phyloP scores from a whole-genome alignment of 352 stramenopile species.

The Phytopythium mirpurense region DNA sequence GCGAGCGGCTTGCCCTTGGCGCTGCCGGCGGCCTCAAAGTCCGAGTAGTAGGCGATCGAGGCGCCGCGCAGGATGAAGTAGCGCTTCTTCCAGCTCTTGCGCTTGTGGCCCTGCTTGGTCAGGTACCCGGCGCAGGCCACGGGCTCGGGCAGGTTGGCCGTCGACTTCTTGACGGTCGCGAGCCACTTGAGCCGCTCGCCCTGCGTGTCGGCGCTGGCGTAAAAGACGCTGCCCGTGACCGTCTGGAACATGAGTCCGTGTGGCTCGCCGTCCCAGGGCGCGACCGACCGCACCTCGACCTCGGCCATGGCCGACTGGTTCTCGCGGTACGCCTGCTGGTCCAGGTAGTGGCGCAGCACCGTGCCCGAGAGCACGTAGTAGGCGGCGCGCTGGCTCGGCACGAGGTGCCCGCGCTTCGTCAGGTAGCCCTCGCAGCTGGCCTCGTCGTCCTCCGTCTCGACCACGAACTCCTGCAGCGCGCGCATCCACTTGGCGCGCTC shows the following conservation, averaged over 20 bases:
- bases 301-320: slow-evolving; percentile 83
- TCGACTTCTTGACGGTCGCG: slow-evolving; percentile 60
- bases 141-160: slow-evolving; percentile 61
- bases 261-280: slow-evolving; percentile 72
- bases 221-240: slow-evolving; percentile 80
- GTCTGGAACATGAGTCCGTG: slow-evolving; percentile 87
- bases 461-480: slow-evolving; percentile 80
- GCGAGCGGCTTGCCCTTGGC: slow-evolving; percentile 71
- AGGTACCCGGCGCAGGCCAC: slow-evolving; percentile 82
- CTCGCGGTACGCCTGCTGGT: slow-evolving; percentile 81
- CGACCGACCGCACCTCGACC: slow-evolving; percentile 73
- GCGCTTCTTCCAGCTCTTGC: slow-evolving; percentile 89
- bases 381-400: slow-evolving; percentile 79
- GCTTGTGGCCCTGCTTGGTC: slow-evolving; percentile 88
- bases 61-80: slow-evolving; percentile 85
- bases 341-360: slow-evolving; percentile 75
- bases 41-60: slow-evolving; percentile 74
- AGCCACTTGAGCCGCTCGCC: slow-evolving; percentile 86
- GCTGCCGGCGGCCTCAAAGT: slow-evolving; percentile 85
- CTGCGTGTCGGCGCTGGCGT: slow-evolving; percentile 67
- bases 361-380: slow-evolving; percentile 86
- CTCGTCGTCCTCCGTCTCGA: slow-evolving; percentile 61
- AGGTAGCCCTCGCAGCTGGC: slow-evolving; percentile 86
- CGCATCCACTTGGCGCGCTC: slow-evolving; percentile 78
- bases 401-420: slow-evolving; percentile 80